A percentile compares a stretch with the other conserved stretches of the same genome.
Conservation (phyloP, 305 asterid species). For the Fraxinus velutina region DNA sequence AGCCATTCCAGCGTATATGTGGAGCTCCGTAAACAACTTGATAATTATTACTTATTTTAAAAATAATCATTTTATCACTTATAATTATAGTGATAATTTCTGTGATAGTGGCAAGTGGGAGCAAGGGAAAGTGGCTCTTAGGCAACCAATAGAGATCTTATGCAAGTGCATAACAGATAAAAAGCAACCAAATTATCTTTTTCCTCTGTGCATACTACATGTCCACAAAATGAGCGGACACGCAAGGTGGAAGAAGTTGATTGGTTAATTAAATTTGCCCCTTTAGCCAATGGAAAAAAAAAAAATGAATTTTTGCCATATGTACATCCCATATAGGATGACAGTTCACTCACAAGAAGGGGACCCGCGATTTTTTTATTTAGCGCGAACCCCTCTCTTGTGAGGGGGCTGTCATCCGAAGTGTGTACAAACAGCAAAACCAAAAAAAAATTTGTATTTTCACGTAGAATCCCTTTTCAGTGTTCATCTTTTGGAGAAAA, state of each 20-base stretch:
- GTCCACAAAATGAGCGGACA: constrained; percentile 21
- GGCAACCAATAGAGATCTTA: constrained; percentile 25
- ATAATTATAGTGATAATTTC: neutral
- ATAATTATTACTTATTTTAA: neutral
- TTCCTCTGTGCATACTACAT: constrained; percentile 20
- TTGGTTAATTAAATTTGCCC: neutral
- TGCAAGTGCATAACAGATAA: neutral
- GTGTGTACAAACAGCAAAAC: too few relatives aligned
- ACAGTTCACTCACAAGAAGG: too few relatives aligned
- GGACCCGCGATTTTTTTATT: too few relatives aligned
- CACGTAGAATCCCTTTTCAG: neutral
- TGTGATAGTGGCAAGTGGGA: constrained; percentile 24
- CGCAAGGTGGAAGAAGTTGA: constrained; percentile 31
- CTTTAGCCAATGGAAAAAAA: neutral
- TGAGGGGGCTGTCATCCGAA: too few relatives aligned
- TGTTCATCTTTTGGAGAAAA: neutral
- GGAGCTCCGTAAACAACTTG: neutral
- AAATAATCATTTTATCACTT: neutral
- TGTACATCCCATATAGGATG: too few relatives aligned
- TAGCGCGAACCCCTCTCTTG: too few relatives aligned
- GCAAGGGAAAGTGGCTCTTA: neutral
- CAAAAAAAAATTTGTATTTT: too few relatives aligned
- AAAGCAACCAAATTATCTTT: neutral
- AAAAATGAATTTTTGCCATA: too few relatives aligned
- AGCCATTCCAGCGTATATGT: neutral